Conservation (phyloP, 2,329 filamentous ascomycete genomes). For the Colletotrichum higginsianum region DNA sequence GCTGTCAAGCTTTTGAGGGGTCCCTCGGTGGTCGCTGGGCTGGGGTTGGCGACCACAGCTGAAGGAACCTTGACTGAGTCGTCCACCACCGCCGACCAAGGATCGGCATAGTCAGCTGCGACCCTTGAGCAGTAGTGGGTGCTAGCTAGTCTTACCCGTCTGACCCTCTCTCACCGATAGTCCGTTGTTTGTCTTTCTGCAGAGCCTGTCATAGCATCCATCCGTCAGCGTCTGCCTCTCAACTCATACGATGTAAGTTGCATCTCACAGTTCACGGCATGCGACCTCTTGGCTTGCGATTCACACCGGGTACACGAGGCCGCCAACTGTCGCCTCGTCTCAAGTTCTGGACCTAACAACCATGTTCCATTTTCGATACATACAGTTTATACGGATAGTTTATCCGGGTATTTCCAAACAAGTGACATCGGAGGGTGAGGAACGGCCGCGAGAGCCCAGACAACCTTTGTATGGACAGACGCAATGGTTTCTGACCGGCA, state of each 20-base stretch:
- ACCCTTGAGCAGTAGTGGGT: conserved; percentile 15
- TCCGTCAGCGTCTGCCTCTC: background rate
- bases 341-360: background rate
- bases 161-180: background rate
- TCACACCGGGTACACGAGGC: conserved; percentile 20
- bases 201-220: background rate
- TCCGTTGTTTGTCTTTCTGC: background rate
- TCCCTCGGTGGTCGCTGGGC: background rate
- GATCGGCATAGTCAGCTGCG: conserved; percentile 25
- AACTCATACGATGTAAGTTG: background rate
- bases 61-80: background rate
- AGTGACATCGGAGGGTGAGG: conserved; percentile 1
- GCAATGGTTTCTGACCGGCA: conserved; percentile 21
- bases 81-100: background rate
- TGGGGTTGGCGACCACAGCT: too few species aligned
- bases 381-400: too few species aligned
- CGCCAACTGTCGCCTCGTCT: conserved; percentile 3
- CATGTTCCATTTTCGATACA: background rate
- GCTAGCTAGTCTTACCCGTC: background rate
- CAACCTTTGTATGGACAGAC: conserved; percentile 25
- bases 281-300: conserved; percentile 5
- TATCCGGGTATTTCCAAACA: background rate
- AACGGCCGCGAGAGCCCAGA: background rate
- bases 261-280: conserved; percentile 1
- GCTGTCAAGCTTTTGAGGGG: background rate